Conservation (phyloP, 2,329 filamentous ascomycete species). For the Tolypocladium album region DNA sequence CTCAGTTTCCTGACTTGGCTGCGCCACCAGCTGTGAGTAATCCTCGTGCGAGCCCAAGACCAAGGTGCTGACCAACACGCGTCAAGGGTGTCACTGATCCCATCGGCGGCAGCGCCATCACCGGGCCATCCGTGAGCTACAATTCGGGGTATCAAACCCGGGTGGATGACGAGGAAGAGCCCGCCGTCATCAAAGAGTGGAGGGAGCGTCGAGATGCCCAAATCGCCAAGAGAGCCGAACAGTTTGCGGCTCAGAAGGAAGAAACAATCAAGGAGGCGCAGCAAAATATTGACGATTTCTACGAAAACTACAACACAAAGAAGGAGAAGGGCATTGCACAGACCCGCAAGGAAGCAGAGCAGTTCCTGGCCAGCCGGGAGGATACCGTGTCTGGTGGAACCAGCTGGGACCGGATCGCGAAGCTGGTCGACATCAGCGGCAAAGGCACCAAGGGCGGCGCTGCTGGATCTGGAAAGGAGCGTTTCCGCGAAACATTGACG, state of each 20-base stretch:
- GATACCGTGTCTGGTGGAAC: constrained; percentile 92
- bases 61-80: constrained; percentile 1
- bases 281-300: constrained; percentile 96
- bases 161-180: constrained; percentile 64
- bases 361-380: constrained; percentile 80
- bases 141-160: constrained; percentile 51
- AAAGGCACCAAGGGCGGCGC: constrained; percentile 84
- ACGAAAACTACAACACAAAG: constrained; percentile 98
- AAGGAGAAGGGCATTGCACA: constrained; percentile 88
- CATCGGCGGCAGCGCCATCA: constrained; percentile 43
- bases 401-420: constrained; percentile 96
- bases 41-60: neutral
- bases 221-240: constrained; percentile 73
- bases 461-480: constrained; percentile 85
- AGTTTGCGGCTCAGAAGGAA: constrained; percentile 71
- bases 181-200: constrained; percentile 85
- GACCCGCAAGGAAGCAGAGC: constrained; percentile 83
- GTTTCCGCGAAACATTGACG: constrained; percentile 82
- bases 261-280: constrained; percentile 84
- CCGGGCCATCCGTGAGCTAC: constrained; percentile 55
- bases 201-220: constrained; percentile 77
- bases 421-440: constrained; percentile 92
- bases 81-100: constrained; percentile 17
- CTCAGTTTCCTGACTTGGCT: constrained; percentile 76
- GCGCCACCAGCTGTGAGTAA: constrained; percentile 21